These are phyloP conservation scores for Phytophthora sansomeana DNA, from an alignment of 352 stramenopile genomes.

Conservation along the genomic window DNA sequence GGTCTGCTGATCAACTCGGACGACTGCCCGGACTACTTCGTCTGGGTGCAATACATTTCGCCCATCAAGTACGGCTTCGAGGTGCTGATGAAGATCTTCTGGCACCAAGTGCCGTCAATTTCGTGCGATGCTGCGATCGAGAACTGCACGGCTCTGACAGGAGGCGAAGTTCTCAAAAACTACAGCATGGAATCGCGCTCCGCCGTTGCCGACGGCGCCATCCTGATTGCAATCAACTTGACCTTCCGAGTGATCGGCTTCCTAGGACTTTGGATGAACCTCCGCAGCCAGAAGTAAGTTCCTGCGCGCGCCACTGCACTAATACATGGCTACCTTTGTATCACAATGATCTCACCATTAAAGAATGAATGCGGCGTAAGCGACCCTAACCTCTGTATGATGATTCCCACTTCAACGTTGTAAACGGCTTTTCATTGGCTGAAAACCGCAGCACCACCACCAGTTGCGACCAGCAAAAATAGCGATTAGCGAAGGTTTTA, in stretches of 20 bases:
- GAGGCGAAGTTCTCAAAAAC: slow-evolving; percentile 46
- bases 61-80: slow-evolving; percentile 50
- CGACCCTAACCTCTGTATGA: not conserved
- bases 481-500: too few relatives aligned
- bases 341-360: too few relatives aligned
- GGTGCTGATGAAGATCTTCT: slow-evolving; percentile 44
- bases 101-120: slow-evolving; percentile 30
- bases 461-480: slow-evolving; percentile 1
- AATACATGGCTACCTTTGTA: too few relatives aligned
- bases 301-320: too few relatives aligned
- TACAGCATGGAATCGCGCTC: slow-evolving; percentile 39
- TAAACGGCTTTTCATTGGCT: not conserved
- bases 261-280: slow-evolving; percentile 36
- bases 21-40: slow-evolving; percentile 42
- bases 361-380: not conserved
- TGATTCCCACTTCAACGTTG: not conserved
- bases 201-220: slow-evolving; percentile 23
- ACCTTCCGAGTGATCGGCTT: slow-evolving; percentile 44
- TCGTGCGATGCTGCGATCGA: slow-evolving; percentile 30
- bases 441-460: not conserved
- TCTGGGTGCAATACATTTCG: slow-evolving; percentile 52
- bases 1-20: slow-evolving; percentile 49
- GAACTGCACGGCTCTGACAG: slow-evolving; percentile 36
- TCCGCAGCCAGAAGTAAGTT: slow-evolving; percentile 33
- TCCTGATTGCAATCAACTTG: slow-evolving; percentile 46